Conservation (phyloP, 2,329 filamentous ascomycete species). For the Diplodia corticola region DNA sequence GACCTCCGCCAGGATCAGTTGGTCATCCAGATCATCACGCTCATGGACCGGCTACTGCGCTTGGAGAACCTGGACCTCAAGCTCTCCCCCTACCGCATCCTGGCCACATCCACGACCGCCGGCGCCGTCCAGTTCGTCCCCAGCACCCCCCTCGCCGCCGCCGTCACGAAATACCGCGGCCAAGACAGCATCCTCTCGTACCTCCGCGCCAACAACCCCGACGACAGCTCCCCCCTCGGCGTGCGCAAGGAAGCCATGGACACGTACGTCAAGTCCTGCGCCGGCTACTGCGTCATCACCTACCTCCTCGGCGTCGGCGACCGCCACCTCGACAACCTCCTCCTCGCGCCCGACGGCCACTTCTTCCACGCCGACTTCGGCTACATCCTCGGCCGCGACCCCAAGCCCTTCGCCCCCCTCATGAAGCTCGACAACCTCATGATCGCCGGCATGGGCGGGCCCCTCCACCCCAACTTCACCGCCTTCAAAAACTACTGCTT, state of each 20-base stretch:
- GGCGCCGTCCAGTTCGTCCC: constrained; percentile 93
- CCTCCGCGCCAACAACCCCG: constrained; percentile 85
- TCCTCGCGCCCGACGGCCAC: constrained; percentile 84
- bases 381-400: constrained; percentile 94
- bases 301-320: constrained; percentile 97
- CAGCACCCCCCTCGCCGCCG: constrained; percentile 79
- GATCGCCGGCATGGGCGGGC: constrained; percentile 97
- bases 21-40: constrained; percentile 93
- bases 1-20: constrained; percentile 95
- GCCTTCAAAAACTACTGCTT: constrained; percentile 96
- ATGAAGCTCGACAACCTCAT: constrained; percentile 98
- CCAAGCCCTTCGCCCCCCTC: constrained; percentile 92
- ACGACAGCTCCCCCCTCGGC: constrained; percentile 75
- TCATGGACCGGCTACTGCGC: constrained; percentile 93
- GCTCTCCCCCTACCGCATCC: constrained; percentile 91
- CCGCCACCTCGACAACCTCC: constrained; percentile 90
- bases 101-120: constrained; percentile 85
- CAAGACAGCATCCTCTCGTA: constrained; percentile 65
- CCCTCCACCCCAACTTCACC: constrained; percentile 75
- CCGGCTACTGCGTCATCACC: constrained; percentile 97
- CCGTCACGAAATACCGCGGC: constrained; percentile 80
- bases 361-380: constrained; percentile 99
- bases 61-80: constrained; percentile 97
- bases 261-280: constrained; percentile 92
- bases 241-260: constrained; percentile 92